Evolutionary conservation across 768 basidiomycete species (phyloP).

Genomic region (Russula vinacea): DNA sequence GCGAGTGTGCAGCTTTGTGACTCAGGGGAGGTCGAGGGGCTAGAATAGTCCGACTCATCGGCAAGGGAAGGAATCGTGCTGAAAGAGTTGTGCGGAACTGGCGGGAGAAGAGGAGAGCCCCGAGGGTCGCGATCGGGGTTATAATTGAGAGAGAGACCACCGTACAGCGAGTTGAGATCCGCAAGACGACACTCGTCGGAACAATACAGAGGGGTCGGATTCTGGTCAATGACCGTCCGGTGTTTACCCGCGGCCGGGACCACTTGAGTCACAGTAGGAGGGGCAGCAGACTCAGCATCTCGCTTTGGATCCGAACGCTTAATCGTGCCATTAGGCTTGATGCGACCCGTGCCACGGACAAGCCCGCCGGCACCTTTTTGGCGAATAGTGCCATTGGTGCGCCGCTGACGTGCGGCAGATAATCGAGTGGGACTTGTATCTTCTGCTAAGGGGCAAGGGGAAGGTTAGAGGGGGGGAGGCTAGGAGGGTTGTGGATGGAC

Average conservation of each 20-base stretch:
- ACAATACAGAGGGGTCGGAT: constrained; percentile 79
- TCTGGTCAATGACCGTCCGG: constrained; percentile 73
- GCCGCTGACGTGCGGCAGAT: constrained; percentile 35
- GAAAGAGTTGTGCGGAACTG: constrained; percentile 42
- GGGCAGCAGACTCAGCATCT: constrained; percentile 29
- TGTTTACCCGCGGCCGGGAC: constrained; percentile 44
- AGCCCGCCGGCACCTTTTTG: constrained; percentile 48
- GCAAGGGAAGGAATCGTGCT: constrained; percentile 34
- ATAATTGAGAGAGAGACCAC: constrained; percentile 46
- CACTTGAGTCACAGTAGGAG: constrained; percentile 30
- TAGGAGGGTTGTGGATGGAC: constrained; percentile 28
- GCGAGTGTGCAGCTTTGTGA: constrained; percentile 26
- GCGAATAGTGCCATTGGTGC: constrained; percentile 39
- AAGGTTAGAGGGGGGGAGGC: constrained; percentile 26
- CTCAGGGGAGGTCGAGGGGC: constrained; percentile 32
- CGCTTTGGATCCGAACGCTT: constrained; percentile 40
- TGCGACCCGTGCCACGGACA: constrained; percentile 62
- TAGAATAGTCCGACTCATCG: constrained; percentile 33
- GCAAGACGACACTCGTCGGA: constrained; percentile 68
- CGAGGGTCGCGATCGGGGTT: constrained; percentile 44
- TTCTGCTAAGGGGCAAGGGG: constrained; percentile 26
- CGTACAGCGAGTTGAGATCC: constrained; percentile 46
- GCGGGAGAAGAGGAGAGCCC: constrained; percentile 41
- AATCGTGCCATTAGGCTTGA: constrained; percentile 55
- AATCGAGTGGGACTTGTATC: constrained; percentile 34